phyloP scores from a whole-genome alignment of 352 stramenopile genomes.

The Phytophthora fragariae region DNA sequence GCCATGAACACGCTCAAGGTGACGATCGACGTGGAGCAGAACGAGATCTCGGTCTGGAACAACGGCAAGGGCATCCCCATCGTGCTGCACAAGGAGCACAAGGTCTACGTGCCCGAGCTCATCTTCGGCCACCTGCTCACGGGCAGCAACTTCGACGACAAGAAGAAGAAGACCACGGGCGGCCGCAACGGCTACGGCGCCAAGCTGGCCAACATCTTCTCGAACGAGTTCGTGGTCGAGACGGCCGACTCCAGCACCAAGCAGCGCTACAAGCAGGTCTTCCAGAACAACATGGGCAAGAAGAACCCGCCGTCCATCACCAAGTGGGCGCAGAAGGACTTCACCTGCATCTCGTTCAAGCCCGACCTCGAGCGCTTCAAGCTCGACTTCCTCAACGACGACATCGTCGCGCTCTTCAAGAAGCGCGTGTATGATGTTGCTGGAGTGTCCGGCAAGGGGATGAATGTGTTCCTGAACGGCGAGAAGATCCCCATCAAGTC shows the following conservation, averaged over 20 bases:
- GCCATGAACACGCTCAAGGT: constrained; percentile 96
- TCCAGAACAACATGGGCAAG: constrained; percentile 95
- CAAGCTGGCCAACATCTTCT: constrained; percentile 99
- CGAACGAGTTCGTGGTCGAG: constrained; percentile 98
- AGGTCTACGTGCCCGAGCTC: constrained; percentile 98
- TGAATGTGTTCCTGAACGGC: constrained; percentile 96
- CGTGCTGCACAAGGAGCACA: constrained; percentile 96
- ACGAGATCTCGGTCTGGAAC: constrained; percentile 97
- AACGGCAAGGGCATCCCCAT: constrained; percentile 98
- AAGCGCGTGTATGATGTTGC: constrained; percentile 98
- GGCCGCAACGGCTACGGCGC: constrained; percentile 98
- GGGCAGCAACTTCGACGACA: constrained; percentile 98
- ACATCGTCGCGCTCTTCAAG: constrained; percentile 97
- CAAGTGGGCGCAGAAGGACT: constrained; percentile 88
- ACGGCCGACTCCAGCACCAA: constrained; percentile 95
- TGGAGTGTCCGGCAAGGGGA: constrained; percentile 92
- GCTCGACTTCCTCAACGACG: constrained; percentile 90
- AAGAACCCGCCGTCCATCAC: constrained; percentile 90
- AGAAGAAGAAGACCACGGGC: constrained; percentile 95
- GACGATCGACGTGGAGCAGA: constrained; percentile 92
- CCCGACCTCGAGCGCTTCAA: constrained; percentile 96
- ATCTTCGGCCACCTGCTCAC: constrained; percentile 99
- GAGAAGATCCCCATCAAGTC: constrained; percentile 92
- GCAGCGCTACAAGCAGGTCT: constrained; percentile 94
- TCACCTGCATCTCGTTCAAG: constrained; percentile 97